Conservation (phyloP, 1,284 basidiomycete genomes). For the Pseudomicrostroma phylloplanum region DNA sequence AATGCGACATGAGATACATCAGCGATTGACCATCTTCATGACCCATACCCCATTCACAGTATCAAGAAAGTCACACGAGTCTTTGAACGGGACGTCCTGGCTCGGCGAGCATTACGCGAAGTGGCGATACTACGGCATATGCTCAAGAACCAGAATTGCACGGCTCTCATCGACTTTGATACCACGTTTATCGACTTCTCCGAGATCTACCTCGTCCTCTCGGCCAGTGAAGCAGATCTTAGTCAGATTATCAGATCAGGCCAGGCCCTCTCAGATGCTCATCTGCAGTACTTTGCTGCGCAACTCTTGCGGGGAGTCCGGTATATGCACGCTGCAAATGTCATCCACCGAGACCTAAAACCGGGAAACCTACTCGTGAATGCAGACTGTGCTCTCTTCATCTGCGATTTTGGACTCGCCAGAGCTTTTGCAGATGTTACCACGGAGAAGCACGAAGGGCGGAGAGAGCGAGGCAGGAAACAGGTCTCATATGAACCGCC, state of each 20-base stretch:
- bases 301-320: conserved; percentile 46
- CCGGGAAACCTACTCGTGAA: conserved; percentile 50
- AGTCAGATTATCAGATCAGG: conserved; percentile 46
- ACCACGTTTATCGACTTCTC: conserved; percentile 48
- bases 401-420: conserved; percentile 49
- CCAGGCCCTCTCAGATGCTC: conserved; percentile 43
- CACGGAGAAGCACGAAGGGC: not conserved
- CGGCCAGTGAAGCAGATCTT: conserved; percentile 47
- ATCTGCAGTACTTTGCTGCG: conserved; percentile 47
- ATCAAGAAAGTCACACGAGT: conserved; percentile 49
- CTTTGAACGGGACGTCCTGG: conserved; percentile 47
- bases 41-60: not conserved
- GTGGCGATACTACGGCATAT: conserved; percentile 41
- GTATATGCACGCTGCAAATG: conserved; percentile 45
- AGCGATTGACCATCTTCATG: not conserved
- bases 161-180: conserved; percentile 47
- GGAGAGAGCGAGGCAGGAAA: no score
- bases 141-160: conserved; percentile 41
- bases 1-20: not conserved
- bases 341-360: conserved; percentile 49
- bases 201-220: conserved; percentile 47
- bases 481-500: not conserved
- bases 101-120: conserved; percentile 43
- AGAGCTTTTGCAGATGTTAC: conserved; percentile 25
- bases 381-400: conserved; percentile 42